phyloP scores from a whole-genome alignment of 2,329 filamentous ascomycete species.

The Aspergillus candidus region DNA sequence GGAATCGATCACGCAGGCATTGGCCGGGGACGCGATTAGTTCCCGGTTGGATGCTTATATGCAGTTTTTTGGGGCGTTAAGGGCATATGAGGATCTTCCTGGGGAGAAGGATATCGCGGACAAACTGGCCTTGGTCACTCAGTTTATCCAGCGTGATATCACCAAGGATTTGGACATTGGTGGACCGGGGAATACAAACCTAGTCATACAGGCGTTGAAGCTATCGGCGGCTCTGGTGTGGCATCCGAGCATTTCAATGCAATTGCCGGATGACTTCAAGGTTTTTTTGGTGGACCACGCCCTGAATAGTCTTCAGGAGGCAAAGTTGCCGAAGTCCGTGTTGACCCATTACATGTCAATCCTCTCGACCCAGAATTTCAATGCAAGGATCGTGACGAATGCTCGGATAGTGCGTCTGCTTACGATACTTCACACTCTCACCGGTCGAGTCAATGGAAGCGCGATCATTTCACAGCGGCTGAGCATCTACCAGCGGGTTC shows the following conservation, averaged over 20 bases:
- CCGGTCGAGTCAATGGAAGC: constrained; percentile 69
- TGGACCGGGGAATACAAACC: constrained; percentile 55
- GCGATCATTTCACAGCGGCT: constrained; percentile 73
- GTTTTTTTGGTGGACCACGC: constrained; percentile 74
- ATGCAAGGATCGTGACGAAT: constrained; percentile 64
- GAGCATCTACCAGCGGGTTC: constrained; percentile 68
- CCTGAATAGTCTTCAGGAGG: constrained; percentile 65
- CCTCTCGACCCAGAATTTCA: constrained; percentile 73
- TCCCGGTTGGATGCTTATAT: constrained; percentile 80
- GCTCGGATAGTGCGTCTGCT: constrained; percentile 67
- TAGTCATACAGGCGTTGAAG: constrained; percentile 71
- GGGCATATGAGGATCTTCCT: constrained; percentile 75
- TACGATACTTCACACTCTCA: constrained; percentile 63
- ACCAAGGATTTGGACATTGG: constrained; percentile 54
- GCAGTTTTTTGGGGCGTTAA: constrained; percentile 67
- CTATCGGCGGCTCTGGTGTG: constrained; percentile 72
- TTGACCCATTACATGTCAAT: constrained; percentile 74
- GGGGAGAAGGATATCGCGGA: constrained; percentile 64
- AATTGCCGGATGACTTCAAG: constrained; percentile 71
- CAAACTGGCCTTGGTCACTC: constrained; percentile 70
- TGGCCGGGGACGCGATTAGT: constrained; percentile 66
- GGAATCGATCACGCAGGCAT: constrained; percentile 74
- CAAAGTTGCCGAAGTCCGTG: constrained; percentile 66
- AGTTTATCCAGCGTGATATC: constrained; percentile 80
- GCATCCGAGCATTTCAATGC: constrained; percentile 62